Conservation (phyloP, 495 filamentous ascomycete species). For the Aspergillus ostianus region DNA sequence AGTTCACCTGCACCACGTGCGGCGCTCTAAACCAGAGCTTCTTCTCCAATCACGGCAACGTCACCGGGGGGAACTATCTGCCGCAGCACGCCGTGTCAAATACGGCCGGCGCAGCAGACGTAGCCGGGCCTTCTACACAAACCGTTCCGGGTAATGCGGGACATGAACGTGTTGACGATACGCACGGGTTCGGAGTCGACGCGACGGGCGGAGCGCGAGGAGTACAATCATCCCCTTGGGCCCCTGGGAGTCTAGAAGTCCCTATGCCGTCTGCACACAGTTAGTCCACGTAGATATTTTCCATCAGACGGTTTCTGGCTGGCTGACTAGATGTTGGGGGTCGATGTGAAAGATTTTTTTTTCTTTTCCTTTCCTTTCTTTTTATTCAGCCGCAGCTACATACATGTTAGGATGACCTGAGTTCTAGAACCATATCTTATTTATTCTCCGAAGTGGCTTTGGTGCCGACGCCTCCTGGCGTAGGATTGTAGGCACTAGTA, state of each 20-base stretch:
- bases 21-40: constrained; percentile 47
- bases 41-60: constrained; percentile 44
- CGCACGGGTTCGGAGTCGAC: constrained; percentile 17
- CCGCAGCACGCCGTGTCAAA: constrained; percentile 27
- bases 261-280: constrained; percentile 28
- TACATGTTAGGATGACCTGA: neutral
- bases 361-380: neutral
- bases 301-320: neutral
- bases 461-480: neutral
- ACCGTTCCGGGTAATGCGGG: constrained; percentile 21
- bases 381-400: neutral
- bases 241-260: constrained; percentile 30
- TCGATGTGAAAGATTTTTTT: neutral
- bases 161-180: constrained; percentile 47
- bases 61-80: constrained; percentile 35
- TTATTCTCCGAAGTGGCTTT: neutral
- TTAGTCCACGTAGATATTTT: constrained; percentile 14
- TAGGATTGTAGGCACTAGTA: neutral
- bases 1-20: constrained; percentile 45
- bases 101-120: constrained; percentile 19
- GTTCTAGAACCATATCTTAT: neutral
- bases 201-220: constrained; percentile 25
- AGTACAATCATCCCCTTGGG: constrained; percentile 34
- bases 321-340: neutral
- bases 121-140: constrained; percentile 22